Evolutionary conservation across 1,284 basidiomycete genomes (phyloP).

Genomic region (Spongispora temasekensis): DNA sequence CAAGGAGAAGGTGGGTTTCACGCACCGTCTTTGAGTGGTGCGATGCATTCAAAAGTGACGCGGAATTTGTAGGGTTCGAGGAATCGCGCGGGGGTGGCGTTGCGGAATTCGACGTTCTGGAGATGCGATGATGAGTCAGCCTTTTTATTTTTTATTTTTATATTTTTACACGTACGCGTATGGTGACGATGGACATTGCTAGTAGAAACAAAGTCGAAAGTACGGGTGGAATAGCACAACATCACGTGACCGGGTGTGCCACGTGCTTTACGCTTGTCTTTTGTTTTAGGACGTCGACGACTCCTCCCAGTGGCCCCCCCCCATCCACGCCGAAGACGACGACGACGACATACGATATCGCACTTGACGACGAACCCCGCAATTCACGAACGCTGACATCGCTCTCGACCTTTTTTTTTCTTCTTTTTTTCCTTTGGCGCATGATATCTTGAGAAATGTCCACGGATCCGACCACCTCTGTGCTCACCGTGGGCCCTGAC

Average conservation of each 20-base stretch:
- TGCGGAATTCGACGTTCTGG: constrained; percentile 85
- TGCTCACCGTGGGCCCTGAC: constrained; percentile 16
- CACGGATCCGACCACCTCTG: constrained; percentile 19
- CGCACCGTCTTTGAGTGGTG: constrained; percentile 84
- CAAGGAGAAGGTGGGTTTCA: background rate
- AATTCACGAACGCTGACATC: constrained; percentile 13
- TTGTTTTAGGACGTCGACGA: constrained; percentile 10
- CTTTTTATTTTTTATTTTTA: background rate
- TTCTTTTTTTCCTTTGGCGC: constrained; percentile 6
- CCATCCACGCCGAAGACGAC: constrained; percentile 15
- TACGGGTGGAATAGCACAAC: too few relatives aligned
- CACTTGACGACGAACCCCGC: background rate
- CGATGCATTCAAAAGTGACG: constrained; percentile 98
- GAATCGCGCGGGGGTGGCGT: constrained; percentile 93
- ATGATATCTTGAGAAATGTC: constrained; percentile 30
- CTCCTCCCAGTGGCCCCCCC: constrained; percentile 3
- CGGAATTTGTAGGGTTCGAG: constrained; percentile 91
- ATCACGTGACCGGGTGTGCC: constrained; percentile 14
- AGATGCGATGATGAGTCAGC: background rate
- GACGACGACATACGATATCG: constrained; percentile 13
- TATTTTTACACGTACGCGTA: constrained; percentile 51
- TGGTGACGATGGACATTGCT: constrained; percentile 68
- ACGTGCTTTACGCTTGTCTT: constrained; percentile 27
- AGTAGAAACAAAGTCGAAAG: too few relatives aligned
- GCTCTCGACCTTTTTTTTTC: background rate